phyloP scores from a whole-genome alignment of 192 early-diverging fungal species.

The Entophlyctis luteolus region DNA sequence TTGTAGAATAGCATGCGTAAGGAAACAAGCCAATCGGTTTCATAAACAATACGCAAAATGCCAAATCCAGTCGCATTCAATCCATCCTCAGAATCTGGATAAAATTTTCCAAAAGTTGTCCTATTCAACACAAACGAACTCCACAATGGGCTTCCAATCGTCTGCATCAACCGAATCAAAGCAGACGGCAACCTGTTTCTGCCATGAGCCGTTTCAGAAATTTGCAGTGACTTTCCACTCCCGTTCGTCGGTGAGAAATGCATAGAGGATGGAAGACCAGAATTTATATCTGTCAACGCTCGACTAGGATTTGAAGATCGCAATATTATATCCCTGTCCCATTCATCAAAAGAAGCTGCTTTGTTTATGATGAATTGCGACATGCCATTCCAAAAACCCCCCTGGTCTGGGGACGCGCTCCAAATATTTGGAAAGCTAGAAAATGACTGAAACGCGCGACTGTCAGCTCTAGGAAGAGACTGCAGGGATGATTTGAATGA shows the following conservation, averaged over 20 bases:
- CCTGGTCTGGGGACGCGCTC: background rate
- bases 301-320: constrained; percentile 34
- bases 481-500: constrained; percentile 32
- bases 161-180: constrained; percentile 36
- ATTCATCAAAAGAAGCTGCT: constrained; percentile 33
- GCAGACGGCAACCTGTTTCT: constrained; percentile 23
- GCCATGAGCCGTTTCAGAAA: background rate
- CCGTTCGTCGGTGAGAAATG: background rate
- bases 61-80: constrained; percentile 36
- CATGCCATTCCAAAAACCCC: constrained; percentile 41
- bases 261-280: background rate
- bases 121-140: constrained; percentile 32
- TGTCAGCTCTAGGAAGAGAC: constrained; percentile 32
- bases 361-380: constrained; percentile 33
- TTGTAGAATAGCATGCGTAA: constrained; percentile 43
- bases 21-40: constrained; percentile 43
- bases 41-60: constrained; percentile 33
- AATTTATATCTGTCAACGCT: constrained; percentile 5
- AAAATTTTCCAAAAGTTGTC: constrained; percentile 31
- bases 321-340: constrained; percentile 36
- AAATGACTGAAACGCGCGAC: constrained; percentile 13
- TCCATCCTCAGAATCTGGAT: constrained; percentile 1
- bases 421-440: background rate
- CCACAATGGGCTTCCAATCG: constrained; percentile 36
- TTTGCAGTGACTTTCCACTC: background rate